Evolutionary conservation across 495 filamentous ascomycete species (phyloP).

Genomic region (Penicillium verhagenii): DNA sequence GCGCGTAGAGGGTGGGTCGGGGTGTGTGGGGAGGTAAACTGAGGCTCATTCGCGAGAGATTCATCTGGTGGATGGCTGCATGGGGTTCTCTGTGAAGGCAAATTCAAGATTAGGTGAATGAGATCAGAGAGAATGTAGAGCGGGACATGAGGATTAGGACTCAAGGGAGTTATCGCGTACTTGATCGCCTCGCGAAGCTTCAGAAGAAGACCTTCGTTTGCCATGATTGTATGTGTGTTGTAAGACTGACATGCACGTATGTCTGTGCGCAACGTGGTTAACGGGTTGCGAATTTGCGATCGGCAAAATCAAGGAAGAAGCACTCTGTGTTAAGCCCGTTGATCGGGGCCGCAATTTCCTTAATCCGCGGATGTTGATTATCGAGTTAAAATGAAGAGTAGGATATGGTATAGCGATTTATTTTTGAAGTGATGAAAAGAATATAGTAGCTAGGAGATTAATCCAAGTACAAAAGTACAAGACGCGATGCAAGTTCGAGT

Average conservation of each 20-base stretch:
- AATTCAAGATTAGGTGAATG: too few species aligned
- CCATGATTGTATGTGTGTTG: conserved; percentile 1
- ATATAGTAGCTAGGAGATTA: too few species aligned
- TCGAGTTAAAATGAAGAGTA: background rate
- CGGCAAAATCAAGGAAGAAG: background rate
- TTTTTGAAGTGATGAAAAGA: too few species aligned
- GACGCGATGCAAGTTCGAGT: too few species aligned
- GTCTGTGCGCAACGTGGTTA: too few species aligned
- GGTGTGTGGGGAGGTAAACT: conserved; percentile 8
- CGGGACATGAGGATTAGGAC: background rate
- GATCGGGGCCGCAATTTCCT: background rate
- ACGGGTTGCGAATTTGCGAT: too few species aligned
- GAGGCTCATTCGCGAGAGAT: conserved; percentile 12
- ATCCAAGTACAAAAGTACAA: too few species aligned
- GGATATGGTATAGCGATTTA: too few species aligned
- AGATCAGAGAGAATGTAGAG: background rate
- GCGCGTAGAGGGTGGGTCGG: conserved; percentile 2
- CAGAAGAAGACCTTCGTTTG: conserved; percentile 8
- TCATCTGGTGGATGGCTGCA: conserved; percentile 15
- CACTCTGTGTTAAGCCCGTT: background rate
- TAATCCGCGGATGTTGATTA: background rate
- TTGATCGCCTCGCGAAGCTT: conserved; percentile 9
- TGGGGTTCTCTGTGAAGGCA: conserved; percentile 17
- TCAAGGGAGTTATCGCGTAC: conserved; percentile 3
- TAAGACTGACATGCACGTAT: background rate